A percentile compares a stretch with the other conserved stretches of the same genome.
Conservation (phyloP, 2,329 filamentous ascomycete genomes). For the Epichloe bromicola region DNA sequence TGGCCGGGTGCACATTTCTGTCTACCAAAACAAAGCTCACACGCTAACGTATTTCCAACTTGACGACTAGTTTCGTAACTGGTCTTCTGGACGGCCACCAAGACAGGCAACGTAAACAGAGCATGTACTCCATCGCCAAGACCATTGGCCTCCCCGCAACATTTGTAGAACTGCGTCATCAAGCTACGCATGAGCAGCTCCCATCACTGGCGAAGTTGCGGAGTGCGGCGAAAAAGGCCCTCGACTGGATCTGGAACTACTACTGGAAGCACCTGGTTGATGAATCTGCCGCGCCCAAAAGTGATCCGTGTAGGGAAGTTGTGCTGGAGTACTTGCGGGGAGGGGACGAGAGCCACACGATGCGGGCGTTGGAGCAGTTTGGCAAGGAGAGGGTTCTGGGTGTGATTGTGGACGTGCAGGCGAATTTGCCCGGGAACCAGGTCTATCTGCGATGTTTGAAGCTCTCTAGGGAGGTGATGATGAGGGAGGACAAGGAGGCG, state of each 20-base stretch:
- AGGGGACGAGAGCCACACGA: slow-evolving; percentile 16
- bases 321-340: slow-evolving; percentile 27
- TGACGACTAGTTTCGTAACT: slow-evolving; percentile 54
- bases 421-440: slow-evolving; percentile 27
- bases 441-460: slow-evolving; percentile 31
- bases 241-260: slow-evolving; percentile 79
- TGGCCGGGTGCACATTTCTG: neutral
- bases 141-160: slow-evolving; percentile 54
- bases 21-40: neutral
- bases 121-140: slow-evolving; percentile 60
- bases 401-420: slow-evolving; percentile 26
- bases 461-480: slow-evolving; percentile 29
- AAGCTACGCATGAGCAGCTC: slow-evolving; percentile 80
- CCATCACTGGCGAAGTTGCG: slow-evolving; percentile 64
- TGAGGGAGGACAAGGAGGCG: slow-evolving; percentile 9
- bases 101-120: slow-evolving; percentile 52
- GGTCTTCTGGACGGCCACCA: slow-evolving; percentile 65
- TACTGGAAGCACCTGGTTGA: slow-evolving; percentile 56
- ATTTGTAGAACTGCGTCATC: slow-evolving; percentile 81
- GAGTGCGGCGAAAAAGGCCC: slow-evolving; percentile 52
- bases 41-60: neutral
- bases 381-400: slow-evolving; percentile 23
- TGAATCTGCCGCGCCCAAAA: slow-evolving; percentile 6
- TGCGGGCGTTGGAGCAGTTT: slow-evolving; percentile 22
- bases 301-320: slow-evolving; percentile 19